phyloP scores from a whole-genome alignment of 805 yeast genomes.

The Cyberlindnera euphorbiae region DNA sequence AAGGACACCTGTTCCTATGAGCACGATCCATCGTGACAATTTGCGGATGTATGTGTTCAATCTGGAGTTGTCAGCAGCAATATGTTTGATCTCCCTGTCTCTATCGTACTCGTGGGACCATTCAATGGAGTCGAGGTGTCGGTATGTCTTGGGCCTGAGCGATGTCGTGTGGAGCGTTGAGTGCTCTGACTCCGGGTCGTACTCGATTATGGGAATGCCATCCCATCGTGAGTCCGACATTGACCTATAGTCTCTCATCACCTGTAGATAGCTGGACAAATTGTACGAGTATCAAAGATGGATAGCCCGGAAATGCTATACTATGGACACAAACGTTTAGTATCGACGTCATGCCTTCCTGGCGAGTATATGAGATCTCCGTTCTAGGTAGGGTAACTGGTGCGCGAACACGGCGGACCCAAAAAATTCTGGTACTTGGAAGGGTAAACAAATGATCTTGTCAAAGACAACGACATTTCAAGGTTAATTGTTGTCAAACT shows the following conservation, averaged over 20 bases:
- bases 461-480: too few relatives aligned
- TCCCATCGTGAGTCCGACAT: constrained; percentile 12
- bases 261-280: too few relatives aligned
- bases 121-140: constrained; percentile 42
- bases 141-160: constrained; percentile 26
- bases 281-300: too few relatives aligned
- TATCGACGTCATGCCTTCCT: too few relatives aligned
- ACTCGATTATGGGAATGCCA: constrained; percentile 17
- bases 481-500: too few relatives aligned
- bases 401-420: too few relatives aligned
- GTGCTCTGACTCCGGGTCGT: not conserved
- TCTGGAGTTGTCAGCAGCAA: not conserved
- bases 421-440: not conserved
- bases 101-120: constrained; percentile 44
- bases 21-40: constrained; percentile 40
- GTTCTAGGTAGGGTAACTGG: too few relatives aligned
- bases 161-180: constrained; percentile 4
- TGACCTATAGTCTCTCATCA: constrained; percentile 2
- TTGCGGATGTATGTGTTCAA: constrained; percentile 11
- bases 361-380: too few relatives aligned
- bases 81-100: constrained; percentile 10
- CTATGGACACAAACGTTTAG: too few relatives aligned
- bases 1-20: constrained; percentile 39
- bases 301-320: too few relatives aligned
- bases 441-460: not conserved